phyloP scores from a whole-genome alignment of 306 rosid genomes.

The Calophaca sinica region DNA sequence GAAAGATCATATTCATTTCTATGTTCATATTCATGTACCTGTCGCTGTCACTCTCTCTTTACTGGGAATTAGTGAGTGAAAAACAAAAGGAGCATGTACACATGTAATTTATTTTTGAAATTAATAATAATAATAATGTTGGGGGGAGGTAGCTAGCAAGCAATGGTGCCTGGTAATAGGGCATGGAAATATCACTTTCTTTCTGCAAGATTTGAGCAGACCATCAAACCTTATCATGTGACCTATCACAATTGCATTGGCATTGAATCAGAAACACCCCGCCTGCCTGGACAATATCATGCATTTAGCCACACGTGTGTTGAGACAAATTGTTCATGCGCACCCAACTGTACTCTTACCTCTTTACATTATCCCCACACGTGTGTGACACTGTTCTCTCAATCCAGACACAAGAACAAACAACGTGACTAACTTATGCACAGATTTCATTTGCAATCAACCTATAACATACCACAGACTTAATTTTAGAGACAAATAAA shows the following conservation, averaged over 20 bases:
- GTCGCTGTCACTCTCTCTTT: constrained; percentile 38
- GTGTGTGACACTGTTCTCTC: constrained; percentile 47
- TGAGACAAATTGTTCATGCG: constrained; percentile 58
- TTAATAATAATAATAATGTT: constrained; percentile 1
- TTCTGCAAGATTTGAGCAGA: constrained; percentile 52
- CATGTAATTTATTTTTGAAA: constrained; percentile 1
- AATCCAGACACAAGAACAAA: constrained; percentile 11
- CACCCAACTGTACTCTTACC: constrained; percentile 50
- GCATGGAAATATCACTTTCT: constrained; percentile 62
- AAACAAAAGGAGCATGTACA: constrained; percentile 29
- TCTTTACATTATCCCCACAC: constrained; percentile 61
- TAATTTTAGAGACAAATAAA: too few species aligned
- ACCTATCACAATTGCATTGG: constrained; percentile 48
- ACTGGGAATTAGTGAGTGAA: constrained; percentile 25
- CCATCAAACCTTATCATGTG: constrained; percentile 55
- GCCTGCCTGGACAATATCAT: constrained; percentile 52
- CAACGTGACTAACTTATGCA: too few species aligned
- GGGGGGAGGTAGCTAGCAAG: not conserved
- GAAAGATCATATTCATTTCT: not conserved
- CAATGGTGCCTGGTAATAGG: constrained; percentile 45
- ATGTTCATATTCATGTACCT: constrained; percentile 29
- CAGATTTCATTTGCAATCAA: too few species aligned
- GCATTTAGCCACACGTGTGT: constrained; percentile 57
- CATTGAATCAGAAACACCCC: constrained; percentile 44
- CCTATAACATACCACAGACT: too few species aligned